Conservation (phyloP, 495 filamentous ascomycete genomes). For the Venustampulla echinocandica region DNA sequence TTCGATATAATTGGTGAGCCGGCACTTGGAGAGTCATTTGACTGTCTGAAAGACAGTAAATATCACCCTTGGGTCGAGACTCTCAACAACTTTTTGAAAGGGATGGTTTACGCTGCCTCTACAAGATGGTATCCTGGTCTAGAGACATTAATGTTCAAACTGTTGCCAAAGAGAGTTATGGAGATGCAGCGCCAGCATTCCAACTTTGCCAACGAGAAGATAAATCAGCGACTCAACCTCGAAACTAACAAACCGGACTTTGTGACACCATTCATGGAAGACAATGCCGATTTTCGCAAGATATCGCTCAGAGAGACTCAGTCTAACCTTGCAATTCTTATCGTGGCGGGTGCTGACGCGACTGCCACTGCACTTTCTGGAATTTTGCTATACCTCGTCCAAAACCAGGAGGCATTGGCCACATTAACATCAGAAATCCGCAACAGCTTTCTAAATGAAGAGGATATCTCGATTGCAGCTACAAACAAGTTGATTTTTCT, state of each 20-base stretch:
- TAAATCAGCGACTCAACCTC: constrained; percentile 1
- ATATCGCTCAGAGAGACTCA: neutral
- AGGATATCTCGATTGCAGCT: neutral
- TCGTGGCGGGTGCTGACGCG: neutral
- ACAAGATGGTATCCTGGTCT: neutral
- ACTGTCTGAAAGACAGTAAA: constrained; percentile 34
- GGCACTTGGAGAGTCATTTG: constrained; percentile 42
- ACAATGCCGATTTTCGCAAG: neutral
- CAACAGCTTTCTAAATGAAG: neutral
- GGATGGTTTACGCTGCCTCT: neutral
- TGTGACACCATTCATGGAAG: constrained; percentile 4
- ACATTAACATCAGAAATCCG: neutral
- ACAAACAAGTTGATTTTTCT: neutral
- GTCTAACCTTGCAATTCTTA: neutral
- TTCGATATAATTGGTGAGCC: constrained; percentile 43
- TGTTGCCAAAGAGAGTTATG: constrained; percentile 6
- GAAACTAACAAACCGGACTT: constrained; percentile 9
- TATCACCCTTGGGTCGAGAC: constrained; percentile 25
- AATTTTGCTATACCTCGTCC: neutral
- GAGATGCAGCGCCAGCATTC: constrained; percentile 10
- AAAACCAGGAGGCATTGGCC: neutral
- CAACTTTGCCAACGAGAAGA: constrained; percentile 1
- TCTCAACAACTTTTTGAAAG: neutral
- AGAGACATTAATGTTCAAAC: neutral
- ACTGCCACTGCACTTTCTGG: neutral